Conservation (phyloP, 106 monocot genomes). For the Amphibolis antarctica region DNA sequence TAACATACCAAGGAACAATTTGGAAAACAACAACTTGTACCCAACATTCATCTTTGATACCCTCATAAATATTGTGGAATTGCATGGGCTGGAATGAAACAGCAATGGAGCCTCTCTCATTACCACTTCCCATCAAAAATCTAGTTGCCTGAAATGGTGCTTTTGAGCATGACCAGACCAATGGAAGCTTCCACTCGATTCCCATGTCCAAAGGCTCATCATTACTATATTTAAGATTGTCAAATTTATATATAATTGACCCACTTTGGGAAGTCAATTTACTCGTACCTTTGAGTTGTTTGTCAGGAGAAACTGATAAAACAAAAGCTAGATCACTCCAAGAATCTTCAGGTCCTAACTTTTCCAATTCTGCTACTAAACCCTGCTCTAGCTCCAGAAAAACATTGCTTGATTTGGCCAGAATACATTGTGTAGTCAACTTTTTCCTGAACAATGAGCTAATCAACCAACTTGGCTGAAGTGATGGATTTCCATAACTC, state of each 20-base stretch:
- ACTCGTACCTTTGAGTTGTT: conserved; percentile 27
- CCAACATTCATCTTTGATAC: conserved; percentile 26
- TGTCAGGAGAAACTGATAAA: conserved; percentile 40
- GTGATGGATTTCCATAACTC: conserved; percentile 13
- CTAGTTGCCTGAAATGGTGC: conserved; percentile 61
- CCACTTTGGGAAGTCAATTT: conserved; percentile 10
- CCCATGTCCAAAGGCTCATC: conserved; percentile 56
- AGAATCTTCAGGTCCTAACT: conserved; percentile 23
- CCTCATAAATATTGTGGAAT: conserved; percentile 14
- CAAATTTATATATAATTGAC: conserved; percentile 47
- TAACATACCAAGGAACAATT: conserved; percentile 96
- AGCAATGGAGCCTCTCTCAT: conserved; percentile 95
- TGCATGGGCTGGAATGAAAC: conserved; percentile 49
- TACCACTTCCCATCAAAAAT: conserved; percentile 94
- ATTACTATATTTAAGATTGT: conserved; percentile 26
- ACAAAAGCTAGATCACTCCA: conserved; percentile 40
- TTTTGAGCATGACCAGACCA: conserved; percentile 39
- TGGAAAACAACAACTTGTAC: conserved; percentile 61
- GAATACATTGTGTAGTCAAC: conserved; percentile 41
- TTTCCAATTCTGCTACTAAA: conserved; percentile 37
- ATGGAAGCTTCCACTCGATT: conserved; percentile 68
- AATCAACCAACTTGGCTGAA: conserved; percentile 82
- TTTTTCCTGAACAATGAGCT: conserved; percentile 63
- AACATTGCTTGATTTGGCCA: conserved; percentile 64
- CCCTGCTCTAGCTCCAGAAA: conserved; percentile 64